Base-by-base conservation (phyloP, 2,329 filamentous ascomycete species). In the Botrytis deweyae region DNA sequence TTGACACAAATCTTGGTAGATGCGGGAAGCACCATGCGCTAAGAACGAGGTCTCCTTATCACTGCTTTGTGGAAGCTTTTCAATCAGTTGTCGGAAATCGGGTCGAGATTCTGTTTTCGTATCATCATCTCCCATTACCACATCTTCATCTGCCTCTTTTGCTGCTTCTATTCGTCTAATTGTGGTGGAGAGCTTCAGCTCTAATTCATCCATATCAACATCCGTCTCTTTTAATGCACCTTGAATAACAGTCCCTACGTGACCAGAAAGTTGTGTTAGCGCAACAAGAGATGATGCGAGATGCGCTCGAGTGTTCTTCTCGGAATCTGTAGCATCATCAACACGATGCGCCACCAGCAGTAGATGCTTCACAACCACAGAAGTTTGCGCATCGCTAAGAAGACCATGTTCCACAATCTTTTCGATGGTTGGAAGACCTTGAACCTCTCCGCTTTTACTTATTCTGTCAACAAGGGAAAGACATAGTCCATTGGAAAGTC, bases 131-230 rank as follows among this genome's bases (percentile, higher is more conserved):
- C 83, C 83, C 85, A 89, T 89, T 25, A 85, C 81, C 14, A 84
- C 82, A 76, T 89, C 87, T 42, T 87, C 86, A 66, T 86, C 84
- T 38, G 84, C 81, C 2, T 84, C 77, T 70, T 85, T 84, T n/a
- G 87, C 84, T 29, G 88, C 82, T 55, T 86, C 81, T 63, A 87
- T 81, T 78, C 88, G 87, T 59, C 91, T 88, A 75, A 95, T 88
- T 16, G 90, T 88, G 14, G 91, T 88, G 72, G 93, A 91, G 33
- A 97, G 85, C 77, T 89, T 91, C 83, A 93, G 87, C 82, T 96
- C 93, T 29, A 96, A 83, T 66, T 90, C 88, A 75, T 93, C 89
- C 63, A 96, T 88, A 78, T 96, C 91, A 74, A 94, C 87, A 20
- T 91, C 88, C 12, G 89, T 87, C 59, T 91, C 88, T 52, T 89